Conservation (phyloP, 75 land plant genomes). For the Cryptomeria japonica region DNA sequence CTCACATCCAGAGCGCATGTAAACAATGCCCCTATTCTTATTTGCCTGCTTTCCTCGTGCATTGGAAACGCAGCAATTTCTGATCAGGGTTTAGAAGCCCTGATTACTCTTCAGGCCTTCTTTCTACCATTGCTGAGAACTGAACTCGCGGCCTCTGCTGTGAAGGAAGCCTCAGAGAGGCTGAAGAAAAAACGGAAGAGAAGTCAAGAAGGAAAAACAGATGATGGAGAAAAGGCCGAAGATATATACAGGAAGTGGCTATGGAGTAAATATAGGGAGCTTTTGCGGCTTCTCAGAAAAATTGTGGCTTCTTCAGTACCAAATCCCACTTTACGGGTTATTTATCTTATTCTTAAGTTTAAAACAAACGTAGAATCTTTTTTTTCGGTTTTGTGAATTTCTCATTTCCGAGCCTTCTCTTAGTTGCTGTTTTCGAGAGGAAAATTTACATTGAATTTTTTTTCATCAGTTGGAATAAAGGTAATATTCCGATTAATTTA, state of each 20-base stretch:
- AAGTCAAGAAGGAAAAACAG: neutral
- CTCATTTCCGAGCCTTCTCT: no score
- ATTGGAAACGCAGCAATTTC: neutral
- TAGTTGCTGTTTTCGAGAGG: no score
- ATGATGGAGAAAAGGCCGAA: conserved; percentile 45
- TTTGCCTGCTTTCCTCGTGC: conserved; percentile 43
- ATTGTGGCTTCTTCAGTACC: conserved; percentile 28
- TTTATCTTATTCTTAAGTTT: neutral
- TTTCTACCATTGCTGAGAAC: conserved; percentile 61
- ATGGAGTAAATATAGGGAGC: conserved; percentile 64
- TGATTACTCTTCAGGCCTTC: conserved; percentile 82
- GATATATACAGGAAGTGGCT: conserved; percentile 72
- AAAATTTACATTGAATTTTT: no score
- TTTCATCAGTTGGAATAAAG: no score
- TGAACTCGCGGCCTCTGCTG: conserved; percentile 37
- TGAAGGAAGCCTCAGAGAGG: conserved; percentile 7
- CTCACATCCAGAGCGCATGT: conserved; percentile 69
- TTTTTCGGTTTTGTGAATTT: no score
- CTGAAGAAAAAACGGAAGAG: neutral
- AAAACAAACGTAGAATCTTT: neutral
- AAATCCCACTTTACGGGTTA: conserved; percentile 39
- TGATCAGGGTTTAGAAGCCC: conserved; percentile 46
- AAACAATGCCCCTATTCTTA: conserved; percentile 83
- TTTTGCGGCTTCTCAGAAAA: conserved; percentile 40
- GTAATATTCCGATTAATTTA: no score